These are phyloP conservation scores for Xylaria venustula DNA, from an alignment of 495 filamentous ascomycete species.

Conservation along the genomic window DNA sequence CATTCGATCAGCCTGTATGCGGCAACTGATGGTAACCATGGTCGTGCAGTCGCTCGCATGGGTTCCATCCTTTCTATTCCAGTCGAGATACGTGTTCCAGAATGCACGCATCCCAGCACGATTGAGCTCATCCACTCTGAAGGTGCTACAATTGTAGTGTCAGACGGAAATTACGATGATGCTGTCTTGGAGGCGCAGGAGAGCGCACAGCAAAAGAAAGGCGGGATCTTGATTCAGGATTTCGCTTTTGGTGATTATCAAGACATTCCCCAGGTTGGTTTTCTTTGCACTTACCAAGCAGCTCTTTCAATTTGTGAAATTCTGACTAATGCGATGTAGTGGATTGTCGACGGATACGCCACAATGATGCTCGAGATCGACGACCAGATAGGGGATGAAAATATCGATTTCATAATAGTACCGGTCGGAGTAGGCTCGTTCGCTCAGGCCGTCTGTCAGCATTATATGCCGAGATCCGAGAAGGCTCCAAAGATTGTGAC, in stretches of 20 bases:
- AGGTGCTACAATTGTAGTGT: constrained; percentile 52
- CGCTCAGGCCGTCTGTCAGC: constrained; percentile 56
- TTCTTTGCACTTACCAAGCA: not conserved
- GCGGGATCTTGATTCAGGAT: constrained; percentile 65
- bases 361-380: constrained; percentile 67
- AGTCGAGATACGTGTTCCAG: constrained; percentile 56
- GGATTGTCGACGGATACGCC: constrained; percentile 72
- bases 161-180: constrained; percentile 60
- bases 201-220: constrained; percentile 29
- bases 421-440: constrained; percentile 67
- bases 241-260: constrained; percentile 61
- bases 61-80: constrained; percentile 52
- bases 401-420: constrained; percentile 46
- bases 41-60: constrained; percentile 66
- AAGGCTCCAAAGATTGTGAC: constrained; percentile 40
- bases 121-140: constrained; percentile 54
- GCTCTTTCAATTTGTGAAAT: too few species aligned
- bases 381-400: constrained; percentile 42
- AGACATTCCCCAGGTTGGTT: constrained; percentile 51
- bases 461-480: constrained; percentile 55
- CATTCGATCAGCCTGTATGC: constrained; percentile 33
- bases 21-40: constrained; percentile 71
- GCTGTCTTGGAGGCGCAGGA: constrained; percentile 48
- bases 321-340: constrained; percentile 30
- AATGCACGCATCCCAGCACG: constrained; percentile 50